phyloP scores from a whole-genome alignment of 441 rosid species.

The Corymbia citriodora region DNA sequence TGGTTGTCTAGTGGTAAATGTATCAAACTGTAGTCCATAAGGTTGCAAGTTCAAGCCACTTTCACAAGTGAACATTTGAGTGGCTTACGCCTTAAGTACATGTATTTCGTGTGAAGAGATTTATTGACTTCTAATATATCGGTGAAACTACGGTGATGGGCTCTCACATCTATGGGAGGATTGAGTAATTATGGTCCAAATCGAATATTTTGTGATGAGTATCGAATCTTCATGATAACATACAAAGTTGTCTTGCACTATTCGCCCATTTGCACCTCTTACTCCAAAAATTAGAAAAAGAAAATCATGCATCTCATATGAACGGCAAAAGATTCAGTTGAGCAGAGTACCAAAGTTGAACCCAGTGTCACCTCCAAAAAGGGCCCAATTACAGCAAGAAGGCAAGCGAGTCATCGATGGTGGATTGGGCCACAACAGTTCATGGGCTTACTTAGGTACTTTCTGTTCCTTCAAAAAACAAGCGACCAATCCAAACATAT shows the following conservation, averaged over 20 bases:
- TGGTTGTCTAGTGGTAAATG: background rate
- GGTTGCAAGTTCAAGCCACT: background rate
- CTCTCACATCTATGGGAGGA: too few relatives aligned
- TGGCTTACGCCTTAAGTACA: background rate
- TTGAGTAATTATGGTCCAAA: background rate
- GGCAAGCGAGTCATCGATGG: background rate
- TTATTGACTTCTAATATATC: background rate
- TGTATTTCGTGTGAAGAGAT: background rate
- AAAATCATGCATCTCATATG: background rate
- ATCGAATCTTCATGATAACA: background rate
- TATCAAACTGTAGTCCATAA: background rate
- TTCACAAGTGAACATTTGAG: fast-evolving
- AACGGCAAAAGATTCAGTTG: background rate
- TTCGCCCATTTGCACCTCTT: background rate
- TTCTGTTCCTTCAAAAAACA: background rate
- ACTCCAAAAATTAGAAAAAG: too few relatives aligned
- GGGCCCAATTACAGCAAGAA: background rate
- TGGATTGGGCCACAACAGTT: background rate
- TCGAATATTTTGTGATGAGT: fast-evolving
- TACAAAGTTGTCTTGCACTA: background rate
- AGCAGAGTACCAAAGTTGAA: background rate
- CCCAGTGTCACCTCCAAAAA: background rate
- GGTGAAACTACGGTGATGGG: background rate
- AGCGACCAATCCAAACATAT: background rate
- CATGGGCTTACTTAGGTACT: background rate